Evolutionary conservation across 495 filamentous ascomycete species (phyloP), one percentile per base, ranked within the genome.

Genomic region (Penicillium salamii): DNA sequence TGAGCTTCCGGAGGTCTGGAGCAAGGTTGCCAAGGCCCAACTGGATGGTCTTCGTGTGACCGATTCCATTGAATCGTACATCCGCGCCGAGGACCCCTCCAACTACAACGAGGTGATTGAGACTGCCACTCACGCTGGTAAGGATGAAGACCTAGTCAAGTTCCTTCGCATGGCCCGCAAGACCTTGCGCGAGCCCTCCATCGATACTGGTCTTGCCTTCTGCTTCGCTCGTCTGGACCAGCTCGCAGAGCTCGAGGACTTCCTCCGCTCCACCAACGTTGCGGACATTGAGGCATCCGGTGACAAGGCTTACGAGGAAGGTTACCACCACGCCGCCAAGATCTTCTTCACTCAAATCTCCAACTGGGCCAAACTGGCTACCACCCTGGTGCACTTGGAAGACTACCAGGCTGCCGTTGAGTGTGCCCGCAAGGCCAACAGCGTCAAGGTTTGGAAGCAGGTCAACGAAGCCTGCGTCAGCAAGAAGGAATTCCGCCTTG

Each of bases 381-480:
- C 95, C 11, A 97, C 95, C 20, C 76, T 97, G 50, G 95, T 99
- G 17, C 92, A 97, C 67, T 81, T 99, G 7, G 87, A 87, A 60
- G 95, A 99, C 45, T 97, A 99, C 74, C 95, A 99, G 67, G 90
- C 91, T 46, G 95, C 95, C 21, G 95, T 99, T 28, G 95, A 99
- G 71, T 97, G 91, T 61, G 95, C 95, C 19, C 89, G 95, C 63
- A 97, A 97, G 74, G 95, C 95, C 65, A 99, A 97, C 78, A 99
- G 91, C 75, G 90, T 95, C 72, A 96, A 95, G 78, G 95, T 99
- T 46, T 99, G 95, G 95, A 96, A 91, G 75, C 90, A 99, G 70
- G 95, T 99, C 56, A 95, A 97, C 70, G 87, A 88, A 64, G 95
- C 93, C 29, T 99, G 95, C 69, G 89, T 99, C 46, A 79, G 84